A percentile compares a stretch with the other conserved stretches of the same genome.
phyloP scores from a whole-genome alignment of 116 monocot genomes.

The Cymodocea nodosa region DNA sequence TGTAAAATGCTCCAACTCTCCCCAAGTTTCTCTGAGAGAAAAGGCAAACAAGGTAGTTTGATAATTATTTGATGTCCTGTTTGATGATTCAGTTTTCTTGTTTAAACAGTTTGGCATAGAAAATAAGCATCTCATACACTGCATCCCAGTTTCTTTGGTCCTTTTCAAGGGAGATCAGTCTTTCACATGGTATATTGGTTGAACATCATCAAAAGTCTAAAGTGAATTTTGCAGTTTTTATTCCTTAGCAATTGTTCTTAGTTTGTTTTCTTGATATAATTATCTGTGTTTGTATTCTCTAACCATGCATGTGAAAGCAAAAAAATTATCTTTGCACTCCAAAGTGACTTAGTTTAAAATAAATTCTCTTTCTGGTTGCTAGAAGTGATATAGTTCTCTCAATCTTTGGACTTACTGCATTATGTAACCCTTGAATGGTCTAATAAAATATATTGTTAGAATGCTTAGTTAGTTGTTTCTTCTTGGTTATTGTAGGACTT shows the following conservation, averaged over 20 bases:
- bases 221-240: not conserved
- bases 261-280: not conserved
- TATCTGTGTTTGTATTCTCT: not conserved
- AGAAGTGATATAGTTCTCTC: too few species aligned
- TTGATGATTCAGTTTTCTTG: too few species aligned
- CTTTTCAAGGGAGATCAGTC: not conserved
- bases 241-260: not conserved
- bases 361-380: too few species aligned
- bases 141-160: too few species aligned
- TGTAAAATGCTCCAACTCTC: constrained; percentile 69
- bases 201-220: not conserved
- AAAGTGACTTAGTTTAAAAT: too few species aligned
- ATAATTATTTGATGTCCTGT: not conserved
- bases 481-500: too few species aligned
- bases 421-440: too few species aligned
- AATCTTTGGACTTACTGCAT: too few species aligned
- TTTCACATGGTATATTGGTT: not conserved
- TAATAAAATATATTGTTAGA: too few species aligned
- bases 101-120: too few species aligned
- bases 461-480: too few species aligned
- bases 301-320: not conserved
- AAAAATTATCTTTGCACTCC: not conserved
- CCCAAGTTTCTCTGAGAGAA: constrained; percentile 75
- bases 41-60: constrained; percentile 69
- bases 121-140: too few species aligned